Evolutionary conservation across 164 flowering plant species (phyloP), one percentile per base, ranked within the genome.

Genomic region (Euptelea pleiosperma): DNA sequence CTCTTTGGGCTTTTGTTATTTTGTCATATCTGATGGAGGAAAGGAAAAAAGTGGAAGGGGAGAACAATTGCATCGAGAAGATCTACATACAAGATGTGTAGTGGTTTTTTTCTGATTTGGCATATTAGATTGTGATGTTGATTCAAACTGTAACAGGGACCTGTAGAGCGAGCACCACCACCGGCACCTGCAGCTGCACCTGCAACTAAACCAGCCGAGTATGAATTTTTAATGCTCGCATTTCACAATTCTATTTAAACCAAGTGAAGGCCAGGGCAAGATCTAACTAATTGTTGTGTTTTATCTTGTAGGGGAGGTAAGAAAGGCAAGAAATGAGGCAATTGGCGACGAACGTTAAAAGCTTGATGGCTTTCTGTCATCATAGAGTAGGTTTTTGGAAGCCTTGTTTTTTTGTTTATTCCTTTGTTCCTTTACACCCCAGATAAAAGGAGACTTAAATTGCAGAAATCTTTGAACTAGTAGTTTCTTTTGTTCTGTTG

Each of bases 161-260:
- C 90, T 33, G 74, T 54, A 29, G 84, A 74, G 39, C 71, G 55
- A 29, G 60, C 70, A 46, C 72, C 71, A 29, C 45, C 75, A 18
- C n/a, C n/a, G n/a, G 65, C 77, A 22, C 55, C 73, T 31, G 79
- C 73, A 50, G 14, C 84, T 25, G 65, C 77, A 22, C 55, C 73
- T 31, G 79, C 73, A 50, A 14, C 84, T 25, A 84, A 78, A 56
- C 63, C 82, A 9, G 57, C 80, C 10, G 76, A 61, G 87, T 81
- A 62, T 79, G 85, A 49, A 60, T 7, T 44, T 55, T 24, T 9
- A 16, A 16, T n/a, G 1, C 6, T 6, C 43, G 43, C 3, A 3
- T 58, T 47, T 34, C 9, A 3, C 26, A 18, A 6, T 2, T 6
- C 1, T 49, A n/a, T 29, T 6, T 49, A 18, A 1, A 3, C 7